A percentile compares a stretch with the other conserved stretches of the same genome.
phyloP scores from a whole-genome alignment of 2,329 filamentous ascomycete genomes.

The Dendryphion nanum region DNA sequence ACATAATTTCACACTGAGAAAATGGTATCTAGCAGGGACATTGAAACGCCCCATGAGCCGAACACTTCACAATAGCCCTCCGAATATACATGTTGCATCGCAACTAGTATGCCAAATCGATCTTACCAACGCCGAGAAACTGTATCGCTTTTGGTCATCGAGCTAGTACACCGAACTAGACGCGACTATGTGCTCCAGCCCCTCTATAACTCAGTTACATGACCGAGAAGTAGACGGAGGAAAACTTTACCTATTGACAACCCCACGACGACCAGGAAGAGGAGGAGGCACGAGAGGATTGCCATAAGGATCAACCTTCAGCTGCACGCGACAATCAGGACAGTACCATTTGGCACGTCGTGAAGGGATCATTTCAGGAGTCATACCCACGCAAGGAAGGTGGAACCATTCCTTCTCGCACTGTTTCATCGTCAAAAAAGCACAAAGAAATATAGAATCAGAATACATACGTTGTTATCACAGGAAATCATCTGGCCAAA shows the following conservation, averaged over 20 bases:
- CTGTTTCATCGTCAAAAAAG: slow-evolving; percentile 39
- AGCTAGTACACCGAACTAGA: too few relatives aligned
- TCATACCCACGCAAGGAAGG: slow-evolving; percentile 70
- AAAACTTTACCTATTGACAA: slow-evolving; percentile 33
- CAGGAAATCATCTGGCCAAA: slow-evolving; percentile 83
- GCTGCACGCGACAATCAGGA: slow-evolving; percentile 59
- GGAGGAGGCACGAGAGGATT: slow-evolving; percentile 32
- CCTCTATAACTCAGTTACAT: too few relatives aligned
- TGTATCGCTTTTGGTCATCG: too few relatives aligned
- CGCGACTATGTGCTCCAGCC: slow-evolving; percentile 38
- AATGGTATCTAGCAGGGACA: too few relatives aligned
- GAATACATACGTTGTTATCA: slow-evolving; percentile 63
- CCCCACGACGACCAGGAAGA: slow-evolving; percentile 31
- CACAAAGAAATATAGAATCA: background rate
- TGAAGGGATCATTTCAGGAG: slow-evolving; percentile 59
- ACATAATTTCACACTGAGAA: too few relatives aligned
- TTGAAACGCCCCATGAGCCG: too few relatives aligned
- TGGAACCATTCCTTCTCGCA: slow-evolving; percentile 87
- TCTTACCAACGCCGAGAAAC: too few relatives aligned
- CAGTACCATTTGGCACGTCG: slow-evolving; percentile 83
- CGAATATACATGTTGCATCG: too few relatives aligned
- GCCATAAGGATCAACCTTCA: slow-evolving; percentile 32
- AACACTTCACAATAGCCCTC: too few relatives aligned
- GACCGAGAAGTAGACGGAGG: too few relatives aligned
- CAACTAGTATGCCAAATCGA: too few relatives aligned